Evolutionary conservation across 75 land plant species (phyloP), one percentile per base, ranked within the genome.

Genomic region (Larix kaempferi): DNA sequence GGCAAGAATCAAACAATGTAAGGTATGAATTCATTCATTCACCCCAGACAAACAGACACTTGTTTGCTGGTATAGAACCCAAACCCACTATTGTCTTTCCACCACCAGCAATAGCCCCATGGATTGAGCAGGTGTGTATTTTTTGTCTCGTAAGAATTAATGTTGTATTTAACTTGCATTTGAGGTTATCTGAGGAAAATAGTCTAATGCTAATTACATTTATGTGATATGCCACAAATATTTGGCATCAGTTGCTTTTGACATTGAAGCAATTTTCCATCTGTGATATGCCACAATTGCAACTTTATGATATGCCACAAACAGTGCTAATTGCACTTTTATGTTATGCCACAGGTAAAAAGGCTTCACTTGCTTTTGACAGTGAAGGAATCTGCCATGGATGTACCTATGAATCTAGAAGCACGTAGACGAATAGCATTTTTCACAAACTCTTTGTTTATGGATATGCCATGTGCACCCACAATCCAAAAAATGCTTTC

Each of bases 61-160:
- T 92, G 69, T 91, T 95, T 93, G 91, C 91, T 21, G 88, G 86
- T 21, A 91, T 86, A 61, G 92, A 87, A 71, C 77, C 86, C 60
- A 88, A 84, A 52, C 87, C 92, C 73, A 85, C 96, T 25, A 81
- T 96, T 37, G 57, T 81, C 15, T 96, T 82, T 80, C 99, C 99
- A 69, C 98, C 97, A 74, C 85, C 81, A 35, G 84, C 81, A 57
- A 88, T 88, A 54, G 85, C 90, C 23, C 90, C 91, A 35, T 96
- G 99, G 99, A 86, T 88, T 80, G 99, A 96, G 74, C 99, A 96
- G 93, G 99, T 93, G 39, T 8, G 22, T 56, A 57, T 6, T 10
- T 6, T 73, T 59, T 29, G 15, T 52, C 26, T 26, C 57, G 12
- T 26, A 74, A 7, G 76, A n/a, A 23, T 56, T 52, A 26, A 19